Percentiles rank a stretch among this genome's conserved stretches.
Evolutionary conservation across 345 rosid genomes (phyloP).

Genomic region (Psidium friedrichsthalianum): DNA sequence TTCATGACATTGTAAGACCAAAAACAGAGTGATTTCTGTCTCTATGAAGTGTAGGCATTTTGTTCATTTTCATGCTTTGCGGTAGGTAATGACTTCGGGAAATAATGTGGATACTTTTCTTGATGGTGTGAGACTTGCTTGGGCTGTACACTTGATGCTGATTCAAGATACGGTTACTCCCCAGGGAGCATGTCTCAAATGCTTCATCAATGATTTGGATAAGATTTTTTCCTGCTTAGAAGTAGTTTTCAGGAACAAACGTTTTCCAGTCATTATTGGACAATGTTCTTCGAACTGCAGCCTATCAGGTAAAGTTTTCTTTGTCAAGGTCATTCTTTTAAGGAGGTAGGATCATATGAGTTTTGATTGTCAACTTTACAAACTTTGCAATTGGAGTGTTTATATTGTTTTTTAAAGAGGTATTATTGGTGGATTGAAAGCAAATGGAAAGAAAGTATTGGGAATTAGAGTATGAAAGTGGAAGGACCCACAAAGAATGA

Average conservation of each 20-base stretch:
- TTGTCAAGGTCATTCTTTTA: background rate
- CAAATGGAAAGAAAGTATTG: background rate
- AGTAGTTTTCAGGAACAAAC: constrained; percentile 56
- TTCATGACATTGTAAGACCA: constrained; percentile 79
- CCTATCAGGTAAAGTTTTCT: constrained; percentile 51
- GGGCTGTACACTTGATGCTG: constrained; percentile 84
- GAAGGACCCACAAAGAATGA: background rate
- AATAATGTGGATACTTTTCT: constrained; percentile 68
- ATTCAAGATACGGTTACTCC: constrained; percentile 49
- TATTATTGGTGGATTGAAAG: background rate
- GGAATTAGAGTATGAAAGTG: background rate
- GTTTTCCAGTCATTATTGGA: constrained; percentile 75
- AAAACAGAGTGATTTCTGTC: constrained; percentile 2
- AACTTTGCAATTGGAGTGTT: background rate
- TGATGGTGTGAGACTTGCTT: constrained; percentile 75
- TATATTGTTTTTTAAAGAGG: background rate
- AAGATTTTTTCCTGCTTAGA: constrained; percentile 67
- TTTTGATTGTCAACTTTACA: background rate
- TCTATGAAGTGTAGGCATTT: constrained; percentile 3
- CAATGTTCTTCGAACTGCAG: constrained; percentile 75
- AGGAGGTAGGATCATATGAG: background rate
- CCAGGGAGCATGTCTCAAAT: constrained; percentile 42
- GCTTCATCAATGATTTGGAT: constrained; percentile 50
- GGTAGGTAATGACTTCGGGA: constrained; percentile 64
- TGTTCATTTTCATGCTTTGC: constrained; percentile 17